Base-by-base conservation (phyloP, 805 yeast genomes). In the Candida xyloterini region DNA sequence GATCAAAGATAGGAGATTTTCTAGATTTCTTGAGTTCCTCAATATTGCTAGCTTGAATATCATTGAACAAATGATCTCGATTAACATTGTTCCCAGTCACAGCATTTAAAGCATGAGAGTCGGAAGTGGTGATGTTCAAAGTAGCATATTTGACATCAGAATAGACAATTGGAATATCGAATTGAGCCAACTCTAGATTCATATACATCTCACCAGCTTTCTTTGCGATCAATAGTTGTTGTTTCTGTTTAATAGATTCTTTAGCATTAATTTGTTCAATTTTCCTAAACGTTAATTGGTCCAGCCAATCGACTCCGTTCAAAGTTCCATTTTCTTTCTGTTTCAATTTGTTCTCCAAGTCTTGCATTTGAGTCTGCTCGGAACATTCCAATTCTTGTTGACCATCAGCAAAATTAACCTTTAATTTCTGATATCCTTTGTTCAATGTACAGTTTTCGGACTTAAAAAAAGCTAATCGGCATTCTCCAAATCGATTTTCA, bases 151-250 rank as follows among this genome's bases (percentile, higher is more conserved):
- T 70, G 25, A 65, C 66, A 48, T 83, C 89, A 6, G 82, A 72
- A 55, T 70, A 85, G 1, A 85, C 84, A 2, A 86, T 73, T 0
- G 93, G 93, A 15, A 79, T 64, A 49, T 81, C 88, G 59, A 81
- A 84, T 42, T 77, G 76, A 11, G 80, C 78, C 29, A 81, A 66
- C 40, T 80, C 86, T 5, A 84, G 58, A 43, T 46, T 41, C 22
- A 55, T 20, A 32, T 33, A 44, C 5, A 50, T 50, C 18, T 45
- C 48, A 2, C 51, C 50, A 4, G 42, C 35, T 35, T 24, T 44
- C 16, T 47, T 43, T 11, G 46, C 34, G 4, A 44, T 41, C 21
- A 42, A 20, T 13, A 42, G 40, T 23, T 33, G 43, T 30, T 43
- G 46, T 25, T 43, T 35, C 24, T 33, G 45, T 28, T 30, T 24